Percentiles rank a stretch among this genome's conserved stretches.
These are phyloP conservation scores for Candida stauntonica DNA, from an alignment of 805 yeast genomes.

Conservation along the genomic window DNA sequence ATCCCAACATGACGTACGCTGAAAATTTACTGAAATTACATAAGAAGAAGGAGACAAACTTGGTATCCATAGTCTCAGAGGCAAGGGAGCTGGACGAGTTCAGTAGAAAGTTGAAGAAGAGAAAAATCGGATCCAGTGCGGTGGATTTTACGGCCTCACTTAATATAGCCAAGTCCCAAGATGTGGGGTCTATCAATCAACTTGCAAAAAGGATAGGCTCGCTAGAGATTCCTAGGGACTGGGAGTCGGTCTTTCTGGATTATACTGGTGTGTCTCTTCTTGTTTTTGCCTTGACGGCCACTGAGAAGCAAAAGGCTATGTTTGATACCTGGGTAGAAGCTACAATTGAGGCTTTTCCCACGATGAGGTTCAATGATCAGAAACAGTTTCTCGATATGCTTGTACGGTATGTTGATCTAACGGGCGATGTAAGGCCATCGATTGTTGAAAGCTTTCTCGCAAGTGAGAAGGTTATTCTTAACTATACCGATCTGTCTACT, in stretches of 20 bases:
- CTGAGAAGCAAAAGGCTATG: background rate
- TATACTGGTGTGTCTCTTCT: conserved; percentile 7
- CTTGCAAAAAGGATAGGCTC: conserved; percentile 7
- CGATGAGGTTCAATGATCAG: conserved; percentile 1
- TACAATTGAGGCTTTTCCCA: conserved; percentile 7
- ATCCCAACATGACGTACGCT: conserved; percentile 15
- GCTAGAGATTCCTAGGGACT: conserved; percentile 6
- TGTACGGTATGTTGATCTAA: conserved; percentile 5
- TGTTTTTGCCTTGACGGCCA: conserved; percentile 5
- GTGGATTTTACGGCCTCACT: conserved; percentile 9
- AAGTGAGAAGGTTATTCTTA: conserved; percentile 2
- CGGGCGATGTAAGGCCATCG: conserved; percentile 9
- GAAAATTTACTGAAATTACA: conserved; percentile 6
- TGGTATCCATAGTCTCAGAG: conserved; percentile 3
- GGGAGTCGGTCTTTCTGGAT: conserved; percentile 11
- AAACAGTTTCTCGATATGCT: conserved; percentile 8
- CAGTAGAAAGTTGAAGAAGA: conserved; percentile 14
- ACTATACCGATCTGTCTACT: conserved; percentile 1
- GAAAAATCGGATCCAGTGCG: conserved; percentile 7
- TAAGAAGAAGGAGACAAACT: background rate
- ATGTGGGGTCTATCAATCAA: conserved; percentile 4
- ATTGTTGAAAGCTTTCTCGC: conserved; percentile 8
- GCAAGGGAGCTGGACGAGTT: conserved; percentile 12
- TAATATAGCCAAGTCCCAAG: background rate
- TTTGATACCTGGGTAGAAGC: conserved; percentile 14